Percentiles rank a stretch among this genome's conserved stretches.
Evolutionary conservation across 306 rosid genomes (phyloP).

Genomic region (Hylodesmum podocarpum): DNA sequence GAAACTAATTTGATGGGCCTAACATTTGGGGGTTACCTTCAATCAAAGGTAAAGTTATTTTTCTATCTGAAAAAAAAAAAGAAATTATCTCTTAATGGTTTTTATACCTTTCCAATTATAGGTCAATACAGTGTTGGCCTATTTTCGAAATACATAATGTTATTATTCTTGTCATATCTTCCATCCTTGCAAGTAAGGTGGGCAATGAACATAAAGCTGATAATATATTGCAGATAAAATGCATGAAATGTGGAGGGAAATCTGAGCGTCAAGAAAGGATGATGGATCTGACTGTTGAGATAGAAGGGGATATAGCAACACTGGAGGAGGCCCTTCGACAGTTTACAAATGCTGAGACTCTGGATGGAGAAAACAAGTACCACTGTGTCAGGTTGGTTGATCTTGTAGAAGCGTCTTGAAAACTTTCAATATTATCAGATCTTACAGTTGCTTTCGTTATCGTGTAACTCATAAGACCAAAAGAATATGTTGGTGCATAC

Average conservation of each 20-base stretch:
- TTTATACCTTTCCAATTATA: neutral
- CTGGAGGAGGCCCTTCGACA: constrained; percentile 80
- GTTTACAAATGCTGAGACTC: constrained; percentile 71
- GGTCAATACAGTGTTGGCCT: neutral
- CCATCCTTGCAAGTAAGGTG: neutral
- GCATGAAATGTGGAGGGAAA: constrained; percentile 78
- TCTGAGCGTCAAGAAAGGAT: constrained; percentile 90
- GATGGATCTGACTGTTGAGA: constrained; percentile 94
- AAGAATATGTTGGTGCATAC: neutral
- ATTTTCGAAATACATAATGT: neutral
- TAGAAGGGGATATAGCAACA: constrained; percentile 79
- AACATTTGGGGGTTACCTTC: constrained; percentile 92
- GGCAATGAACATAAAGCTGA: constrained; percentile 22
- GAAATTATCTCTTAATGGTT: neutral
- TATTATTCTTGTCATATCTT: neutral
- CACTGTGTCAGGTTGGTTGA: constrained; percentile 71
- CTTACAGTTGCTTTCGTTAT: neutral
- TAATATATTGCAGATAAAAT: constrained; percentile 62
- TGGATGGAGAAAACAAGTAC: constrained; percentile 93
- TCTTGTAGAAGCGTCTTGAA: constrained; percentile 5
- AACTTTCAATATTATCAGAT: neutral
- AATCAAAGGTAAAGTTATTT: constrained; percentile 64
- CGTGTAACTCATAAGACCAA: neutral
- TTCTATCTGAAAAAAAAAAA: neutral
- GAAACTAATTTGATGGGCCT: constrained; percentile 79